phyloP scores from a whole-genome alignment of 352 stramenopile genomes.

The Pythium brachiatum region DNA sequence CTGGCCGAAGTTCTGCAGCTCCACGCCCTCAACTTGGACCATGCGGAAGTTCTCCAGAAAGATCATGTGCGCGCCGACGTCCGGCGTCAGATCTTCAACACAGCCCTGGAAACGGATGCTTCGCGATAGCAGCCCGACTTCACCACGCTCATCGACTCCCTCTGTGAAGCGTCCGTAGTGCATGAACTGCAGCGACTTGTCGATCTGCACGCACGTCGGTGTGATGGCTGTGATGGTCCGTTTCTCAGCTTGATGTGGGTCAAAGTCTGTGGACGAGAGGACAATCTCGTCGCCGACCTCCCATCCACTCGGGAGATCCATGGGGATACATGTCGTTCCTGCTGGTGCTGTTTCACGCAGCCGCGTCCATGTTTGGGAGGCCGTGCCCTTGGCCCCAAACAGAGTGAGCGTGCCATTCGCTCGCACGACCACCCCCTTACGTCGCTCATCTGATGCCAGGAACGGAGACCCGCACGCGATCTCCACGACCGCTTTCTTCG shows the following conservation, averaged over 20 bases:
- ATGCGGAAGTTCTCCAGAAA: constrained; percentile 32
- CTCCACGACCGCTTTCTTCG: constrained; percentile 36
- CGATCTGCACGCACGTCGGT: constrained; percentile 24
- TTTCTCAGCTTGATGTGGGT: constrained; percentile 38
- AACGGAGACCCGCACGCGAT: constrained; percentile 26
- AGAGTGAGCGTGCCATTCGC: constrained; percentile 29
- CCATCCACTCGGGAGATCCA: constrained; percentile 31
- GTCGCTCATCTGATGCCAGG: constrained; percentile 29
- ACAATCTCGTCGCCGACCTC: constrained; percentile 40
- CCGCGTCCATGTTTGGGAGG: constrained; percentile 31
- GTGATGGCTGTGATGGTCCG: constrained; percentile 30
- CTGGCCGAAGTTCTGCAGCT: constrained; percentile 47
- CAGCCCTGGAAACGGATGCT: constrained; percentile 58
- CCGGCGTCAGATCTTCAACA: constrained; percentile 10
- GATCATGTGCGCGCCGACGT: constrained; percentile 45
- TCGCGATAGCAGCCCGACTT: constrained; percentile 55
- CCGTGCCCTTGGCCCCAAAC: constrained; percentile 30
- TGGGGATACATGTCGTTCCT: constrained; percentile 24
- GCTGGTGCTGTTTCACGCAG: constrained; percentile 22
- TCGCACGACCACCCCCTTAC: constrained; percentile 40
- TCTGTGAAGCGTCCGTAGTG: constrained; percentile 41
- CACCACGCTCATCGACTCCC: constrained; percentile 48
- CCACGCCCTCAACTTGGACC: constrained; percentile 37
- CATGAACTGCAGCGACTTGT: constrained; percentile 31
- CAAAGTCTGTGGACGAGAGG: constrained; percentile 39